A percentile compares a stretch with the other conserved stretches of the same genome.
These are phyloP conservation scores for Mycena kentingensis DNA, from an alignment of 768 basidiomycete species.

Conservation along the genomic window DNA sequence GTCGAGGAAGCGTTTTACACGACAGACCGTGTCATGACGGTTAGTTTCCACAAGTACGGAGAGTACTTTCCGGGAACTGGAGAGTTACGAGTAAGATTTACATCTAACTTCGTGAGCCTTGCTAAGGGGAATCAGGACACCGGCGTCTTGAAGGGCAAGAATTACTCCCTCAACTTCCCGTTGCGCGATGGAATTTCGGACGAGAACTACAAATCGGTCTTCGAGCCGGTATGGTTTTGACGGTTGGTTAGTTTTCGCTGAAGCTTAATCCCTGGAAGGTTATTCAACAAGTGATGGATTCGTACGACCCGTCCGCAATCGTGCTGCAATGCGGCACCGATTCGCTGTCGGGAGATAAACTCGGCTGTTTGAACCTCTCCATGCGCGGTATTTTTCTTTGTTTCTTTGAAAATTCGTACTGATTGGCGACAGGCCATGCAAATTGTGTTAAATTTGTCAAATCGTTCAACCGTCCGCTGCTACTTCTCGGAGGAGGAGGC, in stretches of 20 bases:
- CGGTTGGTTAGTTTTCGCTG: background rate
- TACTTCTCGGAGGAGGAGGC: slow-evolving; percentile 94
- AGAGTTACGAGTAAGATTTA: slow-evolving; percentile 74
- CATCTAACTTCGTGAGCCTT: background rate
- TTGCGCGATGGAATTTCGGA: slow-evolving; percentile 94
- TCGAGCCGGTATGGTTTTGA: slow-evolving; percentile 78
- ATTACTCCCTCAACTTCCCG: slow-evolving; percentile 94
- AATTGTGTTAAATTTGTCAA: slow-evolving; percentile 98
- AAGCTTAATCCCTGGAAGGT: slow-evolving; percentile 52
- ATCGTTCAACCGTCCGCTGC: slow-evolving; percentile 90
- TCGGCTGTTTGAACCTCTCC: slow-evolving; percentile 94
- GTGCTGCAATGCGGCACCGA: slow-evolving; percentile 98
- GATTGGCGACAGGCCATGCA: slow-evolving; percentile 67
- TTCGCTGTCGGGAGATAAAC: slow-evolving; percentile 92
- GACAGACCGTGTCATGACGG: slow-evolving; percentile 98
- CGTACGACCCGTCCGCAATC: slow-evolving; percentile 91
- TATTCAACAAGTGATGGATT: slow-evolving; percentile 90
- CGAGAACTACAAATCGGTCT: slow-evolving; percentile 91
- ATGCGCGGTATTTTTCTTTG: slow-evolving; percentile 71
- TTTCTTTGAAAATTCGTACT: background rate
- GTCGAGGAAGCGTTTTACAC: slow-evolving; percentile 99
- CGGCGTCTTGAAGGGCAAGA: slow-evolving; percentile 91
- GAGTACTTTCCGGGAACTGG: slow-evolving; percentile 99
- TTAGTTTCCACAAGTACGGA: slow-evolving; percentile 97
- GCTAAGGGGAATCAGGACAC: slow-evolving; percentile 61